These are phyloP conservation scores for Lizanozyma gosingica DNA, from an alignment of 1,139 yeast genomes.

Conservation along the genomic window DNA sequence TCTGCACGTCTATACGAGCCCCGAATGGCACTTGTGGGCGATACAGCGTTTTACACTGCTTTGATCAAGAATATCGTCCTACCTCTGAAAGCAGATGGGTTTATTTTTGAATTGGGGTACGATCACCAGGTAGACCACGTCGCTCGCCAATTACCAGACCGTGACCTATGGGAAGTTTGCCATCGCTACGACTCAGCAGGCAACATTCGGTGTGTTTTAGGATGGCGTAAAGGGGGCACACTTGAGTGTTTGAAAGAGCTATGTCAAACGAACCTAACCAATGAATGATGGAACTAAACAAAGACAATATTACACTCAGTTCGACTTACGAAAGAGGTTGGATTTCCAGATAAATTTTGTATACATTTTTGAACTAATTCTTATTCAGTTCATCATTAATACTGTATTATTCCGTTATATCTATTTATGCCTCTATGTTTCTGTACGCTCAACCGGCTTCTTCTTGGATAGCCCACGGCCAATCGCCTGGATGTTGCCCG, in stretches of 20 bases:
- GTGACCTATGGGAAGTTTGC: slow-evolving; percentile 20
- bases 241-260: not conserved
- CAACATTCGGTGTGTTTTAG: slow-evolving; percentile 31
- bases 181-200: slow-evolving; percentile 19
- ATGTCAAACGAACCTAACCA: no score
- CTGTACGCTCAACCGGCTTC: no score
- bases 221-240: slow-evolving; percentile 15
- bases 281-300: no score
- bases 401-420: no score
- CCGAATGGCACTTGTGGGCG: slow-evolving; percentile 64
- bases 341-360: no score
- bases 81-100: slow-evolving; percentile 28
- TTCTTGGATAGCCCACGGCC: slow-evolving; percentile 42
- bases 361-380: no score
- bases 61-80: slow-evolving; percentile 36
- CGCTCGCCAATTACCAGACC: slow-evolving; percentile 4
- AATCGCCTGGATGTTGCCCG: slow-evolving; percentile 42
- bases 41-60: slow-evolving; percentile 57
- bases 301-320: no score
- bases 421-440: no score
- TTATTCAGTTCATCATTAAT: no score
- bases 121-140: slow-evolving; percentile 24
- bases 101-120: slow-evolving; percentile 36
- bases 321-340: no score
- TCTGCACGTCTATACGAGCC: slow-evolving; percentile 78